Conservation (phyloP, 1,139 yeast genomes). For the Blastobotrys petasosporus region DNA sequence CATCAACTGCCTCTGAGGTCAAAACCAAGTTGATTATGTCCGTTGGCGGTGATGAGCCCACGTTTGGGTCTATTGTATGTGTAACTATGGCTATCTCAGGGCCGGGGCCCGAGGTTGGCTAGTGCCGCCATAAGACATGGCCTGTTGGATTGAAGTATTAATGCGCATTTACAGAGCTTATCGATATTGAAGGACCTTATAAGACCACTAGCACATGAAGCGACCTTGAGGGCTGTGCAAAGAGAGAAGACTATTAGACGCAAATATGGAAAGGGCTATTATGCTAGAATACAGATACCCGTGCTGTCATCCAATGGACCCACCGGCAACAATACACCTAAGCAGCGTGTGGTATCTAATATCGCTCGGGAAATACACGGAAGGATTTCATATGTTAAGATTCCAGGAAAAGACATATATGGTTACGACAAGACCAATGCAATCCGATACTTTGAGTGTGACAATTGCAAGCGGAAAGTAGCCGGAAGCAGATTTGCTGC, state of each 20-base stretch:
- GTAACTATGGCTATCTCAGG: neutral
- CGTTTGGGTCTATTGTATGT: conserved; percentile 6
- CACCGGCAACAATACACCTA: conserved; percentile 12
- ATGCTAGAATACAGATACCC: conserved; percentile 21
- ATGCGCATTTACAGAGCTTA: conserved; percentile 20
- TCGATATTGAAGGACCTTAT: conserved; percentile 38
- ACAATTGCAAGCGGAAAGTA: conserved; percentile 75
- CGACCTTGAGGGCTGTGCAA: conserved; percentile 37
- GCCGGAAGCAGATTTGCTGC: conserved; percentile 92
- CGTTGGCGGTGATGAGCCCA: too few species aligned
- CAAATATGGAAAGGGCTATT: conserved; percentile 28
- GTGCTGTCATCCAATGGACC: conserved; percentile 9
- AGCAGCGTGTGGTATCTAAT: too few species aligned
- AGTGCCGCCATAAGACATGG: neutral
- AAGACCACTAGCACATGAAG: conserved; percentile 40
- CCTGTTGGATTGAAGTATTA: neutral
- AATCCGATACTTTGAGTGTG: conserved; percentile 62
- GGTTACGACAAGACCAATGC: conserved; percentile 44
- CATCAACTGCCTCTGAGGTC: too few species aligned
- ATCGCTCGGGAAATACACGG: conserved; percentile 22
- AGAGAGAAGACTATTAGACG: conserved; percentile 36
- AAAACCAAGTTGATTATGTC: too few species aligned
- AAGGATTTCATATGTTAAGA: conserved; percentile 27
- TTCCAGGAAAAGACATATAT: conserved; percentile 44
- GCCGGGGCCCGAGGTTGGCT: too few species aligned